A percentile compares a stretch with the other conserved stretches of the same genome.
These are phyloP conservation scores for Euphorbia tirucalli DNA, from an alignment of 345 rosid species.

Conservation along the genomic window DNA sequence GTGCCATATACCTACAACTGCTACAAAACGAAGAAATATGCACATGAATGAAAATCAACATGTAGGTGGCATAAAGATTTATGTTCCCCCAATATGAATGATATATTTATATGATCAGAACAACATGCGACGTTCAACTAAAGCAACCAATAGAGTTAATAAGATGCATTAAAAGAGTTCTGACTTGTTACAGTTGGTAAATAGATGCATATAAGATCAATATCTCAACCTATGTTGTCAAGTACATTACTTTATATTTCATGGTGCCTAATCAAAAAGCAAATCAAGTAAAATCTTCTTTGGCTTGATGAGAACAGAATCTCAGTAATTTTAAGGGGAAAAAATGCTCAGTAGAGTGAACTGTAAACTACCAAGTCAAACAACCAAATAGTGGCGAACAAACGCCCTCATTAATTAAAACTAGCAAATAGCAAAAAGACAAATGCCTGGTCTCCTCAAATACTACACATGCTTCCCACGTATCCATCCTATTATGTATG, in stretches of 20 bases:
- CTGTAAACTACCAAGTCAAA: background rate
- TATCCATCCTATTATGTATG: background rate
- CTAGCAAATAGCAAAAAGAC: background rate
- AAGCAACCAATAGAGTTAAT: background rate
- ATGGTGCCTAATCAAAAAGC: background rate
- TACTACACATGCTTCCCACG: no score
- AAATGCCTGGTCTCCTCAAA: background rate
- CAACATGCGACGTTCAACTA: background rate
- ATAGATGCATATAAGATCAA: background rate
- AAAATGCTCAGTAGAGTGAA: background rate
- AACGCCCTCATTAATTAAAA: background rate
- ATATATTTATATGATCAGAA: background rate
- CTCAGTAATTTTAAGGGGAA: background rate
- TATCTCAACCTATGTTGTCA: background rate
- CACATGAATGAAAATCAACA: background rate
- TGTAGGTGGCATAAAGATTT: background rate
- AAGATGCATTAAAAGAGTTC: background rate
- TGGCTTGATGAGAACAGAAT: background rate
- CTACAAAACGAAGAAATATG: no score
- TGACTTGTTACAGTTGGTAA: background rate
- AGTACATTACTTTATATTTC: background rate
- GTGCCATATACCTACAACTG: constrained; percentile 3
- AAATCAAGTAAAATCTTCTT: background rate
- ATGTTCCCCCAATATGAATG: background rate
- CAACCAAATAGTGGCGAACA: background rate